Conservation (phyloP, 495 filamentous ascomycete species). For the Daldinia bambusicola region DNA sequence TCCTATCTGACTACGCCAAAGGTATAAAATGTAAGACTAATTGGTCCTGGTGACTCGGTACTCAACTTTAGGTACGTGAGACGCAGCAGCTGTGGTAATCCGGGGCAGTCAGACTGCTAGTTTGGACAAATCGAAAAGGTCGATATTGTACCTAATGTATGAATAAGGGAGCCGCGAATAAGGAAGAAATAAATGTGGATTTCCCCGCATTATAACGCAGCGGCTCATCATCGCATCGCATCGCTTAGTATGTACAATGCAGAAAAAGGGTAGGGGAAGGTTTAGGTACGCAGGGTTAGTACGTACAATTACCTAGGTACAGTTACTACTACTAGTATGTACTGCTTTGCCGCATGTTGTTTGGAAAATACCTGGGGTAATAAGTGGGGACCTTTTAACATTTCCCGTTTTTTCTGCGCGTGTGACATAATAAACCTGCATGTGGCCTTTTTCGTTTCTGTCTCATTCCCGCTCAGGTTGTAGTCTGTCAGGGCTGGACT, state of each 20-base stretch:
- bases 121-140: no score
- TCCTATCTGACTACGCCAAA: constrained; percentile 18
- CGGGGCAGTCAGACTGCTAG: no score
- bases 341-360: no score
- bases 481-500: neutral
- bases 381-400: constrained; percentile 25
- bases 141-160: no score
- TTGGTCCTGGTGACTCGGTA: no score
- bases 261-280: constrained; percentile 11
- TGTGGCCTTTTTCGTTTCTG: constrained; percentile 30
- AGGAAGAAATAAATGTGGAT: constrained; percentile 24
- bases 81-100: no score
- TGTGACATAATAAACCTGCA: constrained; percentile 44
- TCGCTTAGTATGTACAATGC: no score
- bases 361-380: constrained; percentile 36
- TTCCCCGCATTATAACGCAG: constrained; percentile 43
- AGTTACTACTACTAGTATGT: no score
- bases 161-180: no score
- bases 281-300: constrained; percentile 14
- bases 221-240: constrained; percentile 38
- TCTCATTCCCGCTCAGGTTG: constrained; percentile 20
- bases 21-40: neutral
- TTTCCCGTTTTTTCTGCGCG: constrained; percentile 33
- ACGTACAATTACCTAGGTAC: no score
- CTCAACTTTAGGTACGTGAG: no score